Conservation (phyloP, 1,284 basidiomycete genomes). For the Puccinia polysora region DNA sequence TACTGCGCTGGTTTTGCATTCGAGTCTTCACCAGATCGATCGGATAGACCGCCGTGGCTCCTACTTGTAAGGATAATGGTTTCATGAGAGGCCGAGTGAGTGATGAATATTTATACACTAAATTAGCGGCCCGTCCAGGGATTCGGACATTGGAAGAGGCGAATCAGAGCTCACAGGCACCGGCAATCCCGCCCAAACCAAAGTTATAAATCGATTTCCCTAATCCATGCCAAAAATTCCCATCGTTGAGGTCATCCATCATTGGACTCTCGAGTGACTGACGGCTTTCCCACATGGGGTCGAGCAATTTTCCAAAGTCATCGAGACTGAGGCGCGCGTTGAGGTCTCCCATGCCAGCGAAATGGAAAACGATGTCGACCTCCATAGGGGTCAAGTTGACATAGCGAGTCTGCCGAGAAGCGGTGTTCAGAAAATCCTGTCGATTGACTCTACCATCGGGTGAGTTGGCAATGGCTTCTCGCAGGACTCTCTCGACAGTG, state of each 20-base stretch:
- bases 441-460: conserved; percentile 77
- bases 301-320: conserved; percentile 83
- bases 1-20: conserved; percentile 95
- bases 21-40: conserved; percentile 82
- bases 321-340: conserved; percentile 64
- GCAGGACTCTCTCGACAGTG: conserved; percentile 73
- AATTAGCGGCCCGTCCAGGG: background rate
- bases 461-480: conserved; percentile 77
- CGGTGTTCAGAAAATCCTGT: conserved; percentile 57
- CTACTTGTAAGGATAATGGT: conserved; percentile 56
- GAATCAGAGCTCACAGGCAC: conserved; percentile 57
- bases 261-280: conserved; percentile 1
- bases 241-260: conserved; percentile 41
- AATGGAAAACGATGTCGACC: conserved; percentile 89
- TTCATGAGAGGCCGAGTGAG: background rate
- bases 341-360: conserved; percentile 70
- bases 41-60: conserved; percentile 87
- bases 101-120: background rate
- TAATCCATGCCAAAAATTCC: conserved; percentile 45
- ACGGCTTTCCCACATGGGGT: conserved; percentile 66
- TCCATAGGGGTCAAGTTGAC: conserved; percentile 93
- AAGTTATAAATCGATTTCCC: conserved; percentile 69
- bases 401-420: conserved; percentile 65
- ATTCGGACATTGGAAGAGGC: background rate
- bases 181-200: conserved; percentile 82